phyloP scores from a whole-genome alignment of 148 eudicot genomes.

The Vaccinium macrocarpon region DNA sequence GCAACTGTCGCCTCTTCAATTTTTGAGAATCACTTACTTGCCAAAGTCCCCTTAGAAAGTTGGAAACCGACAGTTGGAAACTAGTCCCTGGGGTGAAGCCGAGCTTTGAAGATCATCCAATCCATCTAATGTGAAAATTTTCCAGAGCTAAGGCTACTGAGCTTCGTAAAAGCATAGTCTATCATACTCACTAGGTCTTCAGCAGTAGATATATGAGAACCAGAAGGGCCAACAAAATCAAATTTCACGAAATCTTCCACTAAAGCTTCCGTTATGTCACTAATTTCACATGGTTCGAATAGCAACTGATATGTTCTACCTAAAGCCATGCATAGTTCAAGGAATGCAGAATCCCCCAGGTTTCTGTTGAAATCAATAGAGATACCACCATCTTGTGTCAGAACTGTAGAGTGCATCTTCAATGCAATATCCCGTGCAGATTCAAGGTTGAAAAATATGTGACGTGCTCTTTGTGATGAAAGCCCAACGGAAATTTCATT shows the following conservation, averaged over 20 bases:
- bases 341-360: constrained; percentile 48
- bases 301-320: constrained; percentile 43
- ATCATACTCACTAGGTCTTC: constrained; percentile 47
- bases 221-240: constrained; percentile 20
- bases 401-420: constrained; percentile 45
- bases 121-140: background rate
- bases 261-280: constrained; percentile 14
- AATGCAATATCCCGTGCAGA: constrained; percentile 39
- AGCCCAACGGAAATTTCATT: constrained; percentile 13
- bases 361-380: constrained; percentile 33
- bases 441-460: constrained; percentile 48
- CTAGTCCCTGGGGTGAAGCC: background rate
- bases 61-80: background rate
- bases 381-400: constrained; percentile 31
- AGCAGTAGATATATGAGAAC: constrained; percentile 33
- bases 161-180: constrained; percentile 28
- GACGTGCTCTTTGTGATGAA: constrained; percentile 37
- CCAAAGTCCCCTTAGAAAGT: background rate
- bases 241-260: constrained; percentile 20
- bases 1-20: background rate
- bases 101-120: constrained; percentile 6
- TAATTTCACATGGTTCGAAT: constrained; percentile 30
- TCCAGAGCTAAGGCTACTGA: constrained; percentile 3
- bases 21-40: background rate
- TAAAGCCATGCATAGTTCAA: constrained; percentile 38